phyloP scores from a whole-genome alignment of 495 filamentous ascomycete genomes.

The Mycothermus thermophilus region DNA sequence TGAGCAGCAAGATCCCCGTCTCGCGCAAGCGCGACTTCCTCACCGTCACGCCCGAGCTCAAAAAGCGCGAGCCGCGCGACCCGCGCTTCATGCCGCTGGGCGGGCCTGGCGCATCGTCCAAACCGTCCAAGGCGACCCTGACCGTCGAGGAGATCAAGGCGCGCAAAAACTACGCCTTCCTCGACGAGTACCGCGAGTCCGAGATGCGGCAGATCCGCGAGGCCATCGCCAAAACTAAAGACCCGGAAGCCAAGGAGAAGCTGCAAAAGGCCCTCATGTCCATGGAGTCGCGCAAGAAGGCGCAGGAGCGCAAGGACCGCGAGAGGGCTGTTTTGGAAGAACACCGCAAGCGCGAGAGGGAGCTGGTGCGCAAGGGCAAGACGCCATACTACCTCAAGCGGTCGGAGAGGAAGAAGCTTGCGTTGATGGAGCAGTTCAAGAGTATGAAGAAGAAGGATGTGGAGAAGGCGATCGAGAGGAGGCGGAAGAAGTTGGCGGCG shows the following conservation, averaged over 20 bases:
- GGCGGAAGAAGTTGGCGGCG: slow-evolving; percentile 66
- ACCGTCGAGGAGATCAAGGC: slow-evolving; percentile 39
- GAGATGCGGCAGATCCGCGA: slow-evolving; percentile 63
- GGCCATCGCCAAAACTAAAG: slow-evolving; percentile 51
- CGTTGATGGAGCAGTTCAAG: slow-evolving; percentile 63
- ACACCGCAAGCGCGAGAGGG: slow-evolving; percentile 72
- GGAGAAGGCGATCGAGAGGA: slow-evolving; percentile 63
- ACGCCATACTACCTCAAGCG: slow-evolving; percentile 87
- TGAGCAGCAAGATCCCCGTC: slow-evolving; percentile 70
- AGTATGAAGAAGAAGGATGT: slow-evolving; percentile 70
- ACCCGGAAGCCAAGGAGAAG: slow-evolving; percentile 44
- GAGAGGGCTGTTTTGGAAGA: slow-evolving; percentile 49
- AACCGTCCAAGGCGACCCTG: background rate
- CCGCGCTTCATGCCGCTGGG: slow-evolving; percentile 53
- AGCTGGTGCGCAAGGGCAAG: slow-evolving; percentile 73
- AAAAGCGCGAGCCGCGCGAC: slow-evolving; percentile 51
- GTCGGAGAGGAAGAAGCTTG: slow-evolving; percentile 72
- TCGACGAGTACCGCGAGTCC: slow-evolving; percentile 66
- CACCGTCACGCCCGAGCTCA: slow-evolving; percentile 34
- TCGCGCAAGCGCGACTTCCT: slow-evolving; percentile 64
- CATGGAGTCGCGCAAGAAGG: slow-evolving; percentile 55
- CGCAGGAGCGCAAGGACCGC: slow-evolving; percentile 51
- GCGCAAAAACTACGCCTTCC: slow-evolving; percentile 64
- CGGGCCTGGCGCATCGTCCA: slow-evolving; percentile 37
- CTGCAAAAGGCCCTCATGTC: slow-evolving; percentile 53